phyloP scores from a whole-genome alignment of 768 basidiomycete genomes.

The Amanita thiersii region DNA sequence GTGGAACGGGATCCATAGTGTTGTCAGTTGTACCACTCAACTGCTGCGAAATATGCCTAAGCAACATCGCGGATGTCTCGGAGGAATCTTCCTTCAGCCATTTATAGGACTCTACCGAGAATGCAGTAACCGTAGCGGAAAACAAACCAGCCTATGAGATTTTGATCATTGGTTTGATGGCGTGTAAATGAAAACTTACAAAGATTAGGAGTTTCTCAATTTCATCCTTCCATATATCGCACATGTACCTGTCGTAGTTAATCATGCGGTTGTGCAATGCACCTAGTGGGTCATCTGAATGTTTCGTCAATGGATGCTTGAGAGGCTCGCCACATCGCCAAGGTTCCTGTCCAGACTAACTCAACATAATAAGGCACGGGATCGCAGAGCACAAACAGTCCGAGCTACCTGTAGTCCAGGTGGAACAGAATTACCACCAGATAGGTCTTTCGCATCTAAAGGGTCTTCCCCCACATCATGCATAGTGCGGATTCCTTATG shows the following conservation, averaged over 20 bases:
- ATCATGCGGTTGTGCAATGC: constrained; percentile 17
- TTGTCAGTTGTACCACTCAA: neutral
- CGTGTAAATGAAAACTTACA: constrained; percentile 15
- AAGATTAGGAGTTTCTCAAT: constrained; percentile 23
- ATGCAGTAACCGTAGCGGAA: constrained; percentile 20
- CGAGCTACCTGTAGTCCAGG: too few relatives aligned
- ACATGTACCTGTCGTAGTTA: constrained; percentile 21
- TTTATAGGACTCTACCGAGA: constrained; percentile 18
- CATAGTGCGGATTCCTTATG: too few relatives aligned
- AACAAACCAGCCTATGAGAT: constrained; percentile 18
- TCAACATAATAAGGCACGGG: too few relatives aligned
- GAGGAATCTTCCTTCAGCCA: constrained; percentile 17
- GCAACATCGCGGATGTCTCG: constrained; percentile 9
- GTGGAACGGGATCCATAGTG: constrained; percentile 4
- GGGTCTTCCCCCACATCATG: too few relatives aligned
- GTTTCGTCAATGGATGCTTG: neutral
- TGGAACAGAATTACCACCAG: too few relatives aligned
- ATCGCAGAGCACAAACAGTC: too few relatives aligned
- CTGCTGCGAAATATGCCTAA: constrained; percentile 13
- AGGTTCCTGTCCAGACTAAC: too few relatives aligned
- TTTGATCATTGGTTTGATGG: too few relatives aligned
- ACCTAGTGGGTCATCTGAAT: constrained; percentile 11
- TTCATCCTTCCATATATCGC: constrained; percentile 23
- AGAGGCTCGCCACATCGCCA: neutral
- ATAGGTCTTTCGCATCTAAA: too few relatives aligned